Conservation (phyloP, 768 basidiomycete species). For the Exsudoporus frostii region DNA sequence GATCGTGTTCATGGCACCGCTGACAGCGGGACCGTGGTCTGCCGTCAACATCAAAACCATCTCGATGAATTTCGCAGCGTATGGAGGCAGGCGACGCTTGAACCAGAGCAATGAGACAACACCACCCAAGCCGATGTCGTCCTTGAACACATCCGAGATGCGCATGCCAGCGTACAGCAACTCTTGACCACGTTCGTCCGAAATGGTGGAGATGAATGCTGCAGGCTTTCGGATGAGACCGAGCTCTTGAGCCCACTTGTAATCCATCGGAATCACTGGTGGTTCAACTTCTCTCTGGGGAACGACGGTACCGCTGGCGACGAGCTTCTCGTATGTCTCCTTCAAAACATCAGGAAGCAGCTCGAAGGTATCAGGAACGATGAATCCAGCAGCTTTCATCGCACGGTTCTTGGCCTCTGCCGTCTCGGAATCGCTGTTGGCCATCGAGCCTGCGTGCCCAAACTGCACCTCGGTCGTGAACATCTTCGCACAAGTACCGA, state of each 20-base stretch:
- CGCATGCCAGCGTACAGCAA: constrained; percentile 98
- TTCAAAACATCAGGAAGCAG: constrained; percentile 84
- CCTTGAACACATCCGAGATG: constrained; percentile 98
- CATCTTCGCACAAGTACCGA: constrained; percentile 99
- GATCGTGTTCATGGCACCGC: constrained; percentile 99
- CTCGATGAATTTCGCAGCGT: constrained; percentile 98
- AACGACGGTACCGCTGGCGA: constrained; percentile 61
- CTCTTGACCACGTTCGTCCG: constrained; percentile 98
- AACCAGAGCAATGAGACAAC: constrained; percentile 97
- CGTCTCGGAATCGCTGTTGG: constrained; percentile 96
- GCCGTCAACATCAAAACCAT: constrained; percentile 99
- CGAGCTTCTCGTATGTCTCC: constrained; percentile 82
- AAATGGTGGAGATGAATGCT: constrained; percentile 98
- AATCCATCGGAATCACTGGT: constrained; percentile 99
- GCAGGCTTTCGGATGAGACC: constrained; percentile 98
- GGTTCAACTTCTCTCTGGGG: constrained; percentile 81
- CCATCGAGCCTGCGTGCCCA: constrained; percentile 97
- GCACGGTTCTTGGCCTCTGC: constrained; percentile 97
- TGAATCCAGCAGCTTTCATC: constrained; percentile 92
- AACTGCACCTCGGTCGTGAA: constrained; percentile 99
- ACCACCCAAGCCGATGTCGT: constrained; percentile 94
- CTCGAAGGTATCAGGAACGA: constrained; percentile 97
- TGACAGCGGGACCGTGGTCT: constrained; percentile 97
- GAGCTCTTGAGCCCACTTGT: constrained; percentile 99
- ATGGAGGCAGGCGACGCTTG: constrained; percentile 88